Base-by-base conservation (phyloP, 441 rosid species). In the Brassica balearica region DNA sequence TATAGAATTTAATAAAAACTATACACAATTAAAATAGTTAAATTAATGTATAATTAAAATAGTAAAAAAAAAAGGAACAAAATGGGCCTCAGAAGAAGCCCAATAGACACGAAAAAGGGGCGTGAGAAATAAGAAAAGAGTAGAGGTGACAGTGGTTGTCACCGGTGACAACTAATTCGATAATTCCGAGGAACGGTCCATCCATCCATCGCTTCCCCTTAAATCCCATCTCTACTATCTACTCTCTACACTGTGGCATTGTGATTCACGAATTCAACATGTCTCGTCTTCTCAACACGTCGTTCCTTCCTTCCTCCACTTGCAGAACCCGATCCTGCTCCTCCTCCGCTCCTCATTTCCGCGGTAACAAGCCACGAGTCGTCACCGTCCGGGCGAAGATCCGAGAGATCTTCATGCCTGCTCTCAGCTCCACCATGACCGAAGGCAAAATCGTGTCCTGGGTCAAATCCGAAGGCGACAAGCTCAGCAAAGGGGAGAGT, bases 331-430 rank as follows among this genome's bases (percentile, higher is more conserved):
- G 68, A 41, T 36, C 80, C 46, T 66, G 73, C 41, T 67, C 71
- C 25, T 36, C 48, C 48, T 41, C 48, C 48, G 5, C 53, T 78
- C 9, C 81, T 15, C 51, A 29, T 36, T 60, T 46, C 73, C 83
- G 74, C 0, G 43, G 23, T 2, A 78, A 67, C 71, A 67, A 72
- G 55, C 75, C 85, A 12, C 12, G 69, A 9, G n/a, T 65, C 64
- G 60, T 82, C 51, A 79, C 65, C 5, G 82, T 88, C 19, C 85
- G 75, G 59, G 91, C 98, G 34, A 94, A 90, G 91, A 95, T 92
- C 87, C 91, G 94, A 10, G 98, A 92, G 81, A 95, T 95, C 65
- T 91, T 95, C 93, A 95, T 92, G 97, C 98, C 97, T 3, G 97
- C 98, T 14, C 85, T 95, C 60, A 95, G 98, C 68, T 95, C 98